Base-by-base conservation (phyloP, 169 alveolate species). In the Plasmodium berghei region DNA sequence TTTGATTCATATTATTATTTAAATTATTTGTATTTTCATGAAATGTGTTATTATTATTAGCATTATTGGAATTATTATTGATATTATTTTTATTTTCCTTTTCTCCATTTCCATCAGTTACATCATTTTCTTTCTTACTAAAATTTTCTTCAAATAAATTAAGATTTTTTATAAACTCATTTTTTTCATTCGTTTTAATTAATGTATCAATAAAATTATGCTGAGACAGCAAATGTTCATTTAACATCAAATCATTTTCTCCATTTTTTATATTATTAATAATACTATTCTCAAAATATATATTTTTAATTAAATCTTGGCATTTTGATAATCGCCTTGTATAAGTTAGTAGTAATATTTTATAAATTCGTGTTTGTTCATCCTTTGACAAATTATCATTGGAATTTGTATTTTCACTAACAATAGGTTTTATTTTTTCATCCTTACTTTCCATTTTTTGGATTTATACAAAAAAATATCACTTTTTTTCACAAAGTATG, bases 141-240 rank as follows among this genome's bases (percentile, higher is more conserved):
- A n/a, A 14, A 26, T 66, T 34, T 26, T 46, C 48, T 52, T 66
- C 75, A 5, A 66, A 20, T 18, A 54, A 34, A 24, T 80, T 58
- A n/a, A 75, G 62, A 58, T 54, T 80, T 66, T 80, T 80, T 40
- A 80, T 56, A 45, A 80, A 80, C 18, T 55, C 90, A 20, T 80
- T 59, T 16, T 55, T 64, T 26, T 80, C 90, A 80, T 80, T 80
- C 34, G 90, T 66, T 54, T 80, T 80, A 55, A 80, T 56, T 80
- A 80, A 67, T n/a, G 90, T 67, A 46, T 80, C 90, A 26, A 80
- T 66, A 46, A 67, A 80, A 80, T 24, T 34, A 67, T 80, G 90
- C 40, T 80, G 90, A 24, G 90, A 80, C 18, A 69, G 5, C 18
- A 80, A 77, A 80, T 80, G 75, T n/a, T 80, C 90, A 71, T 67